Percentiles rank a stretch among this genome's conserved stretches.
These are phyloP conservation scores for Nepenthes mirabilis DNA, from an alignment of 148 eudicot genomes.

Conservation along the genomic window DNA sequence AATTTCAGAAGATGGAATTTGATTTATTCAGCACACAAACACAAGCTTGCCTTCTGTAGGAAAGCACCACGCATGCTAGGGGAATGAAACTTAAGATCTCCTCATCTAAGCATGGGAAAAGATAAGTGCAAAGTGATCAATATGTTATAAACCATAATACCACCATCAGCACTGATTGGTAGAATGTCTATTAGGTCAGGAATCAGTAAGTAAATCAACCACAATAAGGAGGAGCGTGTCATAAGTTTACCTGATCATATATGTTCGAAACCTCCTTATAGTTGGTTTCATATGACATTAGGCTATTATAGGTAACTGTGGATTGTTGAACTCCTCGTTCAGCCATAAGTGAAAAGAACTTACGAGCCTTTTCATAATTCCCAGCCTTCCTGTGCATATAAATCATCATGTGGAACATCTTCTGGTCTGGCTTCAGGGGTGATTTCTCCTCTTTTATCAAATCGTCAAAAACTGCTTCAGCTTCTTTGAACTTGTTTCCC, in stretches of 20 bases:
- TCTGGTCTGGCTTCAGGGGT: conserved; percentile 81
- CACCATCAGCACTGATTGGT: no score
- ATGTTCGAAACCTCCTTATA: conserved; percentile 83
- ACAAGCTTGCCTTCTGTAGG: no score
- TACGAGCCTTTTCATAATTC: conserved; percentile 66
- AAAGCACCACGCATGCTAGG: no score
- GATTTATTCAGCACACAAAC: background rate
- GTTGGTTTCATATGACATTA: conserved; percentile 82
- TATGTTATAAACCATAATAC: no score
- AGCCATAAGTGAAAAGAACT: conserved; percentile 54
- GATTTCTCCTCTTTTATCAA: conserved; percentile 49
- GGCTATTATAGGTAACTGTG: conserved; percentile 82
- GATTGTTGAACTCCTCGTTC: conserved; percentile 64
- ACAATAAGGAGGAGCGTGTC: background rate
- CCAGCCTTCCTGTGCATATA: conserved; percentile 86
- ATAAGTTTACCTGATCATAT: conserved; percentile 67
- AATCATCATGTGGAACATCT: conserved; percentile 98
- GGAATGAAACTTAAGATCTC: no score
- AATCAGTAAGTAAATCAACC: no score
- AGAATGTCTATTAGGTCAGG: no score
- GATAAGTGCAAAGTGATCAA: no score
- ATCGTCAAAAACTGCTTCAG: conserved; percentile 70
- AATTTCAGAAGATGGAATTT: background rate
- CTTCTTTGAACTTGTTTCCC: conserved; percentile 75
- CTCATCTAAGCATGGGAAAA: no score